phyloP scores from a whole-genome alignment of 805 yeast genomes.

The Komagataella mondaviorum region DNA sequence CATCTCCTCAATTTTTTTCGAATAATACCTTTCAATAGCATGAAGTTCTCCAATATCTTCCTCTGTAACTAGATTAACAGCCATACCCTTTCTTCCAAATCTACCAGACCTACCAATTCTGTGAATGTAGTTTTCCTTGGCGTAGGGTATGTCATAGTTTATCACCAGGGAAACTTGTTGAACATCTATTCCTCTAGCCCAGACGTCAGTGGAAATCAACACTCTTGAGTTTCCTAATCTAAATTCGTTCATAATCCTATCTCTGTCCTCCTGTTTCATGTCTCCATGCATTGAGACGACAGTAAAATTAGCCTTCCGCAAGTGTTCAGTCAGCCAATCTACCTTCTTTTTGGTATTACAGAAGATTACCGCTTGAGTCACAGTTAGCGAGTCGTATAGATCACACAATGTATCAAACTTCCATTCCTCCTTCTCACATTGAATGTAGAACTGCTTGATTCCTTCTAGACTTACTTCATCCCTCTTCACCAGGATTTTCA shows the following conservation, averaged over 20 bases:
- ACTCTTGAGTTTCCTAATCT: slow-evolving; percentile 90
- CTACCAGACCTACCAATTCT: slow-evolving; percentile 98
- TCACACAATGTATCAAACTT: slow-evolving; percentile 92
- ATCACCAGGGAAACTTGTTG: slow-evolving; percentile 94
- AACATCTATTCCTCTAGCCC: slow-evolving; percentile 97
- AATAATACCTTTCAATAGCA: slow-evolving; percentile 83
- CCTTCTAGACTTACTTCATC: slow-evolving; percentile 95
- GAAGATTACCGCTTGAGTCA: slow-evolving; percentile 95
- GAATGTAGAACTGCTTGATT: slow-evolving; percentile 81
- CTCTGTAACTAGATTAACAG: slow-evolving; percentile 83
- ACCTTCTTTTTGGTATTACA: slow-evolving; percentile 94
- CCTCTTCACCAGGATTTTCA: slow-evolving; percentile 85
- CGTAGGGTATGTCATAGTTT: slow-evolving; percentile 84
- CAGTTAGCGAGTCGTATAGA: slow-evolving; percentile 86
- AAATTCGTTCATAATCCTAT: slow-evolving; percentile 89
- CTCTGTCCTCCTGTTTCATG: slow-evolving; percentile 89
- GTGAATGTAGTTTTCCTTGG: slow-evolving; percentile 90
- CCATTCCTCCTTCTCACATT: slow-evolving; percentile 88
- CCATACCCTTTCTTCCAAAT: slow-evolving; percentile 97
- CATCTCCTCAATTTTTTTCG: slow-evolving; percentile 86
- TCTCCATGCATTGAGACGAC: slow-evolving; percentile 95
- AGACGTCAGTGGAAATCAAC: slow-evolving; percentile 84
- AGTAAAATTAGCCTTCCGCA: slow-evolving; percentile 72
- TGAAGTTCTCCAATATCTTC: slow-evolving; percentile 64
- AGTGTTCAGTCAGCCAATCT: slow-evolving; percentile 69